phyloP scores from a whole-genome alignment of 495 filamentous ascomycete species.

The Penicillium egyptiacum region DNA sequence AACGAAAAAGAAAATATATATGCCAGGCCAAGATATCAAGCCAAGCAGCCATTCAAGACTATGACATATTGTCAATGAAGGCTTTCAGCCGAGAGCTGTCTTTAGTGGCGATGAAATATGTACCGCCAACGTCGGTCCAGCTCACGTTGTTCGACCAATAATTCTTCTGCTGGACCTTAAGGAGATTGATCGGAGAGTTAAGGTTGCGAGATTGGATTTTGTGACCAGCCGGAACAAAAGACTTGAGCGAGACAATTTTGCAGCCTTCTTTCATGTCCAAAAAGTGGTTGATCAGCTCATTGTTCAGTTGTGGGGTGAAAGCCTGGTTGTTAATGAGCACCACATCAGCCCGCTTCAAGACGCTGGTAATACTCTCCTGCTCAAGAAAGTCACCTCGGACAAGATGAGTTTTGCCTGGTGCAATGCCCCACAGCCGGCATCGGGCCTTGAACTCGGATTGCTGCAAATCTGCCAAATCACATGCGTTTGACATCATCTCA shows the following conservation, averaged over 20 bases:
- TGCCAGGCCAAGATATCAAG: constrained; percentile 2
- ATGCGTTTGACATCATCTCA: constrained; percentile 89
- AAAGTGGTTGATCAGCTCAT: constrained; percentile 83
- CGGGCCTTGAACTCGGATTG: constrained; percentile 80
- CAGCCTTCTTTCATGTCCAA: constrained; percentile 91
- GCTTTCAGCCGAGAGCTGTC: constrained; percentile 58
- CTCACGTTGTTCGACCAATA: constrained; percentile 86
- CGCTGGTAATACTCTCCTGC: constrained; percentile 64
- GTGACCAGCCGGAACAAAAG: constrained; percentile 71
- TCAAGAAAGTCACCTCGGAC: constrained; percentile 82
- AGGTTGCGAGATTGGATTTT: constrained; percentile 68
- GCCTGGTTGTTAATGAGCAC: constrained; percentile 97
- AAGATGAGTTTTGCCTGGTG: constrained; percentile 73
- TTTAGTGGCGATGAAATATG: constrained; percentile 86
- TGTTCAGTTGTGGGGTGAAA: constrained; percentile 83
- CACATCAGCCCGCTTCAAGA: constrained; percentile 82
- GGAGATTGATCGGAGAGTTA: constrained; percentile 73
- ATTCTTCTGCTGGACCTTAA: constrained; percentile 69
- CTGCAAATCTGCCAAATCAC: constrained; percentile 80
- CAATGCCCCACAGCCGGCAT: constrained; percentile 86
- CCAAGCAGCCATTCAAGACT: constrained; percentile 8
- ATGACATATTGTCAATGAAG: constrained; percentile 43
- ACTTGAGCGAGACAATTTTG: constrained; percentile 80
- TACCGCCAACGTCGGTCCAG: constrained; percentile 82
- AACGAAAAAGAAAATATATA: constrained; percentile 16